These are phyloP conservation scores for Heterobasidion irregulare DNA, from an alignment of 1,284 basidiomycete species.

Conservation along the genomic window DNA sequence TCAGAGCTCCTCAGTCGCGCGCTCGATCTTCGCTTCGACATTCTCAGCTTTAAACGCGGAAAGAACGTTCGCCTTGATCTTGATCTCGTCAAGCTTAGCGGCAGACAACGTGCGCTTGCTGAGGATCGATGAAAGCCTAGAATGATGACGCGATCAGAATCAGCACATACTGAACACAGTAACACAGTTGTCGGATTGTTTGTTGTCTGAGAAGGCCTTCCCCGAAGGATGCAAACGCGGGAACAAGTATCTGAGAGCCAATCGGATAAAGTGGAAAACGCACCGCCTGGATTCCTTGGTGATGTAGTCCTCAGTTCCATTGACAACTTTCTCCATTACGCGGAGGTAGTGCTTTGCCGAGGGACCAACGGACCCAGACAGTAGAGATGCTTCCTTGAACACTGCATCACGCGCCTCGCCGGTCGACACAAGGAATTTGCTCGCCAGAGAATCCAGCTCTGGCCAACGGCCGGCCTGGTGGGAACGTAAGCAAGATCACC, in stretches of 20 bases:
- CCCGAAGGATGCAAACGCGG: not conserved
- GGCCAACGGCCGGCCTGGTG: conserved; percentile 71
- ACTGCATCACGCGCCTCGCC: conserved; percentile 51
- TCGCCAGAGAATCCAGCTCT: conserved; percentile 74
- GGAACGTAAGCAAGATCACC: too few relatives aligned
- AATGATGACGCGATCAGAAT: not conserved
- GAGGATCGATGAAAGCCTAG: conserved; percentile 62
- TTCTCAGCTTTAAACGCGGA: conserved; percentile 58
- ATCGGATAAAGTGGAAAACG: conserved; percentile 17
- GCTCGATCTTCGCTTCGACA: conserved; percentile 16
- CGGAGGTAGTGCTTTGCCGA: conserved; percentile 80
- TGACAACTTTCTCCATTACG: conserved; percentile 85
- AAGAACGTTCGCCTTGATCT: conserved; percentile 87
- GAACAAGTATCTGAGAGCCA: not conserved
- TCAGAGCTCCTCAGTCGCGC: conserved; percentile 15
- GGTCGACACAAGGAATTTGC: conserved; percentile 65
- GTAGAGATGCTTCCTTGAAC: conserved; percentile 48
- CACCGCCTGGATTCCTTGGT: conserved; percentile 84
- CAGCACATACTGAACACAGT: not conserved
- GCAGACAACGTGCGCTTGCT: conserved; percentile 67
- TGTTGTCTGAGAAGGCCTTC: not conserved
- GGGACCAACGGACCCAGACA: conserved; percentile 37
- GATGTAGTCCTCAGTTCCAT: conserved; percentile 70
- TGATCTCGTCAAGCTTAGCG: conserved; percentile 88
- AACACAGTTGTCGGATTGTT: too few relatives aligned